phyloP scores from a whole-genome alignment of 768 basidiomycete species.

The Lactarius trivialis region DNA sequence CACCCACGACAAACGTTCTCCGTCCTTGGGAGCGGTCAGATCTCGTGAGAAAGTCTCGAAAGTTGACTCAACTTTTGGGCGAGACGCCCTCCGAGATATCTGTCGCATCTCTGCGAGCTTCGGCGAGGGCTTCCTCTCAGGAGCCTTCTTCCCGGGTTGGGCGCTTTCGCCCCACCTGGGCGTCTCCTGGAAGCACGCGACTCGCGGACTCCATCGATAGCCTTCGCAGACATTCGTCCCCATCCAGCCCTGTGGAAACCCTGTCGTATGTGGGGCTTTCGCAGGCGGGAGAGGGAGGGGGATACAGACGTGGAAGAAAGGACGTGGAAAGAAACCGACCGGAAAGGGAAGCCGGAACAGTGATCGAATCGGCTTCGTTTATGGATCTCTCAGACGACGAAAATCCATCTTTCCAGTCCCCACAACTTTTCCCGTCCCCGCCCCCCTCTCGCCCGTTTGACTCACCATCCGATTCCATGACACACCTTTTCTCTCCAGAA shows the following conservation, averaged over 20 bases:
- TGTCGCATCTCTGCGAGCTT: conserved; percentile 9
- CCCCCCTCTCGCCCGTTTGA: conserved; percentile 37
- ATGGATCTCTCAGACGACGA: conserved; percentile 69
- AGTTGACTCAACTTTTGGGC: conserved; percentile 77
- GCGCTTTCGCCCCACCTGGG: background rate
- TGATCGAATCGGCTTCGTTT: conserved; percentile 37
- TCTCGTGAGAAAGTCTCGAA: conserved; percentile 64
- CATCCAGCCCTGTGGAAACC: conserved; percentile 44
- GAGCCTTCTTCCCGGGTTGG: background rate
- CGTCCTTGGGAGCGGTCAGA: conserved; percentile 60
- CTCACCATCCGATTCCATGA: conserved; percentile 37
- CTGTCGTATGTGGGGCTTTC: conserved; percentile 17
- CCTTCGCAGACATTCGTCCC: conserved; percentile 49
- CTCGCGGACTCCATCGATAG: conserved; percentile 9
- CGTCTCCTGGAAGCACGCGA: background rate
- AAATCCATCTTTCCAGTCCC: conserved; percentile 25
- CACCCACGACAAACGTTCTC: conserved; percentile 65
- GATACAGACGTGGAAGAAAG: conserved; percentile 3
- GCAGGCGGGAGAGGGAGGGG: conserved; percentile 5
- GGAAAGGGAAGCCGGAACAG: background rate
- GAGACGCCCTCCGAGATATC: conserved; percentile 39
- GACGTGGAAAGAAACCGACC: background rate
- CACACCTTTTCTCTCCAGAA: conserved; percentile 40
- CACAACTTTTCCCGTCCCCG: background rate
- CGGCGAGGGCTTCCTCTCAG: background rate